These are phyloP conservation scores for Phytopythium montanum DNA, from an alignment of 352 stramenopile genomes.

Conservation along the genomic window DNA sequence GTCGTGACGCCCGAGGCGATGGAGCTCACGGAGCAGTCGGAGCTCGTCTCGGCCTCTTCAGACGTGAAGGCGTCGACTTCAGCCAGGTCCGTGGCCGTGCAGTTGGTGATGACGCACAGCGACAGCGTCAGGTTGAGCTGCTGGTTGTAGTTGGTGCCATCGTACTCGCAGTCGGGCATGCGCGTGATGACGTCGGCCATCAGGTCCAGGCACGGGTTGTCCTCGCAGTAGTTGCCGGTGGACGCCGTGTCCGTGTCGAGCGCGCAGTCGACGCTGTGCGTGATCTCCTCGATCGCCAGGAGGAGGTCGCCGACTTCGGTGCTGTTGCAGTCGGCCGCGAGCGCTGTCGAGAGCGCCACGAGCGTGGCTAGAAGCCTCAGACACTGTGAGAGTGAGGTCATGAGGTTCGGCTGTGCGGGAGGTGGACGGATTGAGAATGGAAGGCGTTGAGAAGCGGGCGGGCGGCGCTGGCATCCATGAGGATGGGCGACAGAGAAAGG, in stretches of 20 bases:
- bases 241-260: neutral
- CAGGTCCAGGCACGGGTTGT: neutral
- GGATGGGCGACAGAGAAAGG: neutral
- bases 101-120: constrained; percentile 1
- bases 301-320: neutral
- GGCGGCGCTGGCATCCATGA: neutral
- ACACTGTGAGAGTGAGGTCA: neutral
- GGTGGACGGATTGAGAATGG: neutral
- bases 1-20: neutral
- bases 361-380: neutral
- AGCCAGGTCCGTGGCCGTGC: neutral
- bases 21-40: constrained; percentile 1
- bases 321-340: constrained; percentile 1
- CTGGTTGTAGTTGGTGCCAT: constrained; percentile 1
- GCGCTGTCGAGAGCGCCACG: neutral
- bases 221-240: neutral
- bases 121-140: constrained; percentile 1
- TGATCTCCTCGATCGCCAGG: neutral
- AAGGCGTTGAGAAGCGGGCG: neutral
- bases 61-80: neutral
- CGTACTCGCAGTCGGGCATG: constrained; percentile 2
- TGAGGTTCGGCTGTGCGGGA: neutral
- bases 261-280: constrained; percentile 2
- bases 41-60: neutral
- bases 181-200: neutral